phyloP scores from a whole-genome alignment of 2,329 filamentous ascomycete species.

The Cladosporium cucumerinum region DNA sequence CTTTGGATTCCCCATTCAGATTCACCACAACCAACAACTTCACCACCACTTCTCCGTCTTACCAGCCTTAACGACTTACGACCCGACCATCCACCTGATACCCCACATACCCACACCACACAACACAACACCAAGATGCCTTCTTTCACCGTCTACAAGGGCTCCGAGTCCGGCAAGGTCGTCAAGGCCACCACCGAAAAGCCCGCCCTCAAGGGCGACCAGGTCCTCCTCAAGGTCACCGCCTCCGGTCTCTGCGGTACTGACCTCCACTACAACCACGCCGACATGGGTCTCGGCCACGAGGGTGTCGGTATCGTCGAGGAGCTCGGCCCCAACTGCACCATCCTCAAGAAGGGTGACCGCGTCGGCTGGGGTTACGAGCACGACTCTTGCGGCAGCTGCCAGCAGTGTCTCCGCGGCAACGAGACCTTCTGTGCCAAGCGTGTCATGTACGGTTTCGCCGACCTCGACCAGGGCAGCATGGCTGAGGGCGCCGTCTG shows the following conservation, averaged over 20 bases:
- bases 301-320: constrained; percentile 54
- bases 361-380: constrained; percentile 52
- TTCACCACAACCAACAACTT: neutral
- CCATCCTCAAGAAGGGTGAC: constrained; percentile 49
- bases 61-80: constrained; percentile 13
- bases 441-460: constrained; percentile 43
- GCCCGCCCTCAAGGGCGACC: constrained; percentile 47
- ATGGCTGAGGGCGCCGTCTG: constrained; percentile 48
- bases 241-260: constrained; percentile 67
- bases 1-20: neutral
- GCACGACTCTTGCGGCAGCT: constrained; percentile 45
- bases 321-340: constrained; percentile 45
- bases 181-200: constrained; percentile 48
- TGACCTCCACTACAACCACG: constrained; percentile 42
- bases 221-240: constrained; percentile 62
- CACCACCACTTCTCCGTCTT: neutral
- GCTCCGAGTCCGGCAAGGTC: constrained; percentile 56
- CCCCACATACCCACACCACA: neutral
- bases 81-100: constrained; percentile 6
- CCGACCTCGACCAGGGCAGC: constrained; percentile 47
- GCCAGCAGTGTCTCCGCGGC: constrained; percentile 45
- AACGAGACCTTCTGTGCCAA: constrained; percentile 45
- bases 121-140: constrained; percentile 27
- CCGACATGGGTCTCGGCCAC: constrained; percentile 51
- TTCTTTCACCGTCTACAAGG: constrained; percentile 62